Percentiles rank a stretch among this genome's conserved stretches.
phyloP scores from a whole-genome alignment of 1,284 basidiomycete species.

The Ustilago cynodontis region DNA sequence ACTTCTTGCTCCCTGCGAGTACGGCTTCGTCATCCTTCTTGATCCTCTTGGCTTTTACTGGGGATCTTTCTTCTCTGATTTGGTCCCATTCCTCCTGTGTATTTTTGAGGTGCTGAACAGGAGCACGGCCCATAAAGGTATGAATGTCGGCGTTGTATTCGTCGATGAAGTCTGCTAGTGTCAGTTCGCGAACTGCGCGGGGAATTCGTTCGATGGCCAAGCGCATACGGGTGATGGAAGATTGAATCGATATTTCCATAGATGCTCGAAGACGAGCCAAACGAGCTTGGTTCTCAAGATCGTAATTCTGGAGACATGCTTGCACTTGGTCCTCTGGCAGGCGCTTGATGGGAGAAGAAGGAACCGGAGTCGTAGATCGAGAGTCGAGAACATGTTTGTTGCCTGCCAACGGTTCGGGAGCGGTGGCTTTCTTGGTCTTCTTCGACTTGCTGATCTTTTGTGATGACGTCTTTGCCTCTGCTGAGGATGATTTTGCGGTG shows the following conservation, averaged over 20 bases:
- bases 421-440: constrained; percentile 8
- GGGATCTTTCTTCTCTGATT: constrained; percentile 34
- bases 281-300: constrained; percentile 43
- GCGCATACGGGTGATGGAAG: constrained; percentile 34
- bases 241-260: constrained; percentile 35
- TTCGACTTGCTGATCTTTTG: constrained; percentile 24
- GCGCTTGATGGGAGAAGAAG: constrained; percentile 26
- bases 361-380: constrained; percentile 30
- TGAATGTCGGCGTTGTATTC: constrained; percentile 51
- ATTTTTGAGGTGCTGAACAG: constrained; percentile 38
- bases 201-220: constrained; percentile 48
- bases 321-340: constrained; percentile 55
- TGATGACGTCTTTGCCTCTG: constrained; percentile 5
- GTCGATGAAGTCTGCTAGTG: constrained; percentile 48
- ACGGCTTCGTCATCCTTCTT: constrained; percentile 30
- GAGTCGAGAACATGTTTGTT: constrained; percentile 4
- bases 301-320: constrained; percentile 50
- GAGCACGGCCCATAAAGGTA: constrained; percentile 40
- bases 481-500: constrained; percentile 2
- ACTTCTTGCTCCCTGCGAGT: constrained; percentile 9
- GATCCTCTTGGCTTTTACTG: constrained; percentile 29
- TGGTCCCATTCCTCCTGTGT: constrained; percentile 53
- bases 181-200: constrained; percentile 43
- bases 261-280: constrained; percentile 18
- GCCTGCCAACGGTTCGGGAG: not conserved